Evolutionary conservation across 148 eudicot genomes (phyloP).

Genomic region (Pouteria glomerata): DNA sequence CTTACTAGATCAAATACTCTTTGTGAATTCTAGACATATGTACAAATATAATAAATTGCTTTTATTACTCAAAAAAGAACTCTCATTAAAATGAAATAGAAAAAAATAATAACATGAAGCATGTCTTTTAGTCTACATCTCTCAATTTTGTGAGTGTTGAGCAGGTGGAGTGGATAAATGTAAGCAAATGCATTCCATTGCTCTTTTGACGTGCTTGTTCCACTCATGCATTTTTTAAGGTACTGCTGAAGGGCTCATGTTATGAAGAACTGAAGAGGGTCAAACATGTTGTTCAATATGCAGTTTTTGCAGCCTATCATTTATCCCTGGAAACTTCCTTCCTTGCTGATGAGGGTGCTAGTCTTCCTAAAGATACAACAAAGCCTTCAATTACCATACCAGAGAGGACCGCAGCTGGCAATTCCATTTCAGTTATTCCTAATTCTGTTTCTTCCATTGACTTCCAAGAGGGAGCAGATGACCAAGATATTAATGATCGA

Average conservation of each 20-base stretch:
- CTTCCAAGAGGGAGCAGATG: constrained; percentile 15
- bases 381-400: constrained; percentile 27
- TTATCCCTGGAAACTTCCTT: constrained; percentile 87
- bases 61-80: no score
- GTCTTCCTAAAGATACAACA: constrained; percentile 54
- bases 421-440: constrained; percentile 25
- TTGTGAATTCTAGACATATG: no score
- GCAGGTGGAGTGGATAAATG: no score
- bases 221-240: constrained; percentile 56
- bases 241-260: constrained; percentile 75
- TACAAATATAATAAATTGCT: no score
- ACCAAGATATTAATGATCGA: constrained; percentile 19
- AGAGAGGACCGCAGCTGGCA: constrained; percentile 32
- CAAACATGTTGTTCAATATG: constrained; percentile 78
- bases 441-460: constrained; percentile 17
- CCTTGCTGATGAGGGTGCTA: constrained; percentile 97
- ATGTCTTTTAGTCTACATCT: no score
- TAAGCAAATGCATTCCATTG: no score
- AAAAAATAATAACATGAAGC: no score
- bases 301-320: constrained; percentile 97
- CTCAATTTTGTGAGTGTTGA: no score
- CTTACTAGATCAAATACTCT: no score
- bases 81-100: no score
- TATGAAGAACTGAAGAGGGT: constrained; percentile 79
- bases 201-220: no score